These are phyloP conservation scores for Eucalyptus tenuipes DNA, from an alignment of 345 rosid species.

Conservation along the genomic window DNA sequence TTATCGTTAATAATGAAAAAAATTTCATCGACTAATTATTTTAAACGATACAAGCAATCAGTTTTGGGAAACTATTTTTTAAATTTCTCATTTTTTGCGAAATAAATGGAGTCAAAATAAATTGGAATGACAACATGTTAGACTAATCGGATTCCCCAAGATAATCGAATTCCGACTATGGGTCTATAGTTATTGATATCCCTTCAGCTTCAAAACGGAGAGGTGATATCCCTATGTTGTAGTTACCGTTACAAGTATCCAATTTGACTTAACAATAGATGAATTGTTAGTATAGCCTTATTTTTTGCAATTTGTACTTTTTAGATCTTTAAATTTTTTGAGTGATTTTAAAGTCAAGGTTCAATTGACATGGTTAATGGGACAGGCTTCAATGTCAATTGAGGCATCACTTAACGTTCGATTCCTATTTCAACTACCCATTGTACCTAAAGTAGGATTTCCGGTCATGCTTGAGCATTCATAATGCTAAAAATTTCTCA, in stretches of 20 bases:
- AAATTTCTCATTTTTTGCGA: neutral
- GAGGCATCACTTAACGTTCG: neutral
- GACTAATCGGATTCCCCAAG: neutral
- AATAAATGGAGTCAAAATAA: neutral
- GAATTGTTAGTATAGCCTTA: neutral
- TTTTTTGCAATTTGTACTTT: neutral
- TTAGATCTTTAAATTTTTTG: neutral
- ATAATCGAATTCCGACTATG: neutral
- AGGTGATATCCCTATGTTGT: neutral
- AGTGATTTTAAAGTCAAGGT: neutral
- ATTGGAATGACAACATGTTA: neutral
- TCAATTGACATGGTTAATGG: neutral
- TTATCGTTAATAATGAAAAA: neutral
- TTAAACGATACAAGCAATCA: fast-evolving
- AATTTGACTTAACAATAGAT: neutral
- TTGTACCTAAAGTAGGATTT: neutral
- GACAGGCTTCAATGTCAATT: neutral
- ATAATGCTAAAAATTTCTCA: neutral
- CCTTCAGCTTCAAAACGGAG: fast-evolving
- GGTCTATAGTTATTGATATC: neutral
- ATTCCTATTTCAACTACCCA: neutral
- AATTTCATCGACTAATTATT: neutral
- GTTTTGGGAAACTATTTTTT: no score
- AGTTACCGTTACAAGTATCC: neutral
- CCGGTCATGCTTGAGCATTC: neutral